Conservation (phyloP, 208 protist species). For the Leishmania arabica region DNA sequence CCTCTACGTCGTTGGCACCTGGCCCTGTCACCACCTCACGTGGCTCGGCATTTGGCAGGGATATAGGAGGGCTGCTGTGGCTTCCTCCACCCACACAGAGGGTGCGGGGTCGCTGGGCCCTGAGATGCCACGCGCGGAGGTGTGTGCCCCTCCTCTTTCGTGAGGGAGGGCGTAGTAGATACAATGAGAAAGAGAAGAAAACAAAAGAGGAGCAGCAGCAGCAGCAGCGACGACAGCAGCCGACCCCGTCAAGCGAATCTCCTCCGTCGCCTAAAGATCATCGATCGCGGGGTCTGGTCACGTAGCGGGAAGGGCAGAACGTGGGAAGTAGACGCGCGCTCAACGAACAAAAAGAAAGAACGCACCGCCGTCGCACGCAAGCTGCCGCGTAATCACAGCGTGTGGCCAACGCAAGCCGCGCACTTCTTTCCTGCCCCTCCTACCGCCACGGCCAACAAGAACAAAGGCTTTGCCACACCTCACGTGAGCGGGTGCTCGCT, state of each 20-base stretch:
- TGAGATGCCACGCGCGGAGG: not conserved
- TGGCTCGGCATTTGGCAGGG: not conserved
- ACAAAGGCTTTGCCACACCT: not conserved
- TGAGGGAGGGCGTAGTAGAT: not conserved
- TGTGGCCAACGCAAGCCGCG: not conserved
- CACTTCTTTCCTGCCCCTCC: too few relatives aligned
- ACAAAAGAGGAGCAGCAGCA: not conserved
- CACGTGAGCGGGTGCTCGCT: slow-evolving; percentile 83
- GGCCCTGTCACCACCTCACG: not conserved
- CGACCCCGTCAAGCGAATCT: not conserved
- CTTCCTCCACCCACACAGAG: not conserved
- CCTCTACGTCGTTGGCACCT: not conserved
- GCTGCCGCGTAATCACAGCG: not conserved
- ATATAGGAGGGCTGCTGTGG: not conserved
- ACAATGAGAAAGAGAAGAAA: not conserved
- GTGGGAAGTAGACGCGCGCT: not conserved
- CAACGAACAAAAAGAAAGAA: not conserved
- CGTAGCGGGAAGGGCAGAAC: too few relatives aligned
- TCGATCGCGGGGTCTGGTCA: not conserved
- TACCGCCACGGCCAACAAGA: not conserved
- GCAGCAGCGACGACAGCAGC: not conserved
- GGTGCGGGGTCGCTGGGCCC: not conserved
- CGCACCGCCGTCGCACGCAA: not conserved
- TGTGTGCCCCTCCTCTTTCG: not conserved
- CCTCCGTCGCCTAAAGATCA: too few relatives aligned